phyloP scores from a whole-genome alignment of 768 basidiomycete genomes.

The Coprinopsis marcescibilis region DNA sequence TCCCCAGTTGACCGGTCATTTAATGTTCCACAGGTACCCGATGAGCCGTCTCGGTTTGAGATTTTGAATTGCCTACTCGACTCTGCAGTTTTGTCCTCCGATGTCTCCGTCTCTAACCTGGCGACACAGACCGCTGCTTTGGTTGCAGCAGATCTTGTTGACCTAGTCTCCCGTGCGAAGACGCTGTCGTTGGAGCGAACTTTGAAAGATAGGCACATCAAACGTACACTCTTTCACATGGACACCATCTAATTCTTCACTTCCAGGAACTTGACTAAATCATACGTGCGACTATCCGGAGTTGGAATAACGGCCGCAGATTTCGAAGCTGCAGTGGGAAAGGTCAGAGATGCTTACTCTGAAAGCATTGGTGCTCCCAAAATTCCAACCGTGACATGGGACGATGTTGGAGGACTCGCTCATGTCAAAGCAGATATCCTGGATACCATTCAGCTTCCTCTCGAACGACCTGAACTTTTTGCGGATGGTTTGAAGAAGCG shows the following conservation, averaged over 20 bases:
- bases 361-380: conserved; percentile 96
- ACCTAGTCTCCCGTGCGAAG: conserved; percentile 58
- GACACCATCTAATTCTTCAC: not conserved
- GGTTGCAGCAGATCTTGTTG: conserved; percentile 72
- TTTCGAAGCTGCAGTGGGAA: conserved; percentile 64
- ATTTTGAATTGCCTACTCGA: conserved; percentile 48
- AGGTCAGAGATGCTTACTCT: conserved; percentile 73
- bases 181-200: conserved; percentile 50
- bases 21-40: conserved; percentile 55
- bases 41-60: conserved; percentile 63
- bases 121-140: conserved; percentile 91
- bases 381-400: conserved; percentile 94
- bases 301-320: conserved; percentile 51
- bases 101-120: conserved; percentile 67
- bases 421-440: conserved; percentile 88
- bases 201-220: conserved; percentile 13
- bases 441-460: conserved; percentile 90
- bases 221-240: conserved; percentile 4
- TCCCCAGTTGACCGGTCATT: not conserved
- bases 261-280: conserved; percentile 18
- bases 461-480: conserved; percentile 89
- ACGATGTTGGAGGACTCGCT: conserved; percentile 91
- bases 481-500: conserved; percentile 90
- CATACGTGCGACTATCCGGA: conserved; percentile 30
- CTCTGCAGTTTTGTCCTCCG: conserved; percentile 49